Base-by-base conservation (phyloP, 805 yeast species). In the Monosporozyma servazzii region DNA sequence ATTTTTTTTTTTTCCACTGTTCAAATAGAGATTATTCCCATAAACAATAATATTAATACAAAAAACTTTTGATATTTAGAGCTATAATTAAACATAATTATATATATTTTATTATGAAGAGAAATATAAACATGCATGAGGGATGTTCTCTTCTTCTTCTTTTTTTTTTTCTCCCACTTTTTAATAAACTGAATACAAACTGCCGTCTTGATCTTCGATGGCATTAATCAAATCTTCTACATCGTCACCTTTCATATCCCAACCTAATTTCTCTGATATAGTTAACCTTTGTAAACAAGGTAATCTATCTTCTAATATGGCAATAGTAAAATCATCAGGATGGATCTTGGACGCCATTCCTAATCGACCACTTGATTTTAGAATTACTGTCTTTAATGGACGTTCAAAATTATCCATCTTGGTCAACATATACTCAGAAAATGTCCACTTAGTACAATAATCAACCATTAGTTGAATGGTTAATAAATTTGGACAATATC, bases 251-350 rank as follows among this genome's bases (percentile, higher is more conserved):
- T 73, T 71, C 49, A 82, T 76, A 61, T 84, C 80, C 99, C 99
- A 93, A 8, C 96, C 96, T 37, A 93, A 69, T 64, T 83, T 82
- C 17, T 84, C 78, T 21, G 93, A 83, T 43, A 89, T 75, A 43
- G 84, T 73, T 2, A 93, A 72, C 47, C 76, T 77, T 54, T 75
- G 75, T 62, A 93, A 71, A 40, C 71, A 56, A 0, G 96, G 96
- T 17, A 93, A 67, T 58, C 95, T 71, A 9, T 80, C 82, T 53
- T 90, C 96, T 62, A 80, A 75, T 20, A 90, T 69, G 0, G 97
- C 96, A 46, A 89, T 76, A 0, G 93, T 86, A 52, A 93, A 71
- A 65, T 91, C 97, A 58, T 88, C 85, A 0, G 98, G 96, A 59
- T 87, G 88, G 33, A 93, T 70, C 61, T 88, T 88, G 23, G 83